These are phyloP conservation scores for Neonectria ditissima DNA, from an alignment of 2,329 filamentous ascomycete species.

Conservation along the genomic window DNA sequence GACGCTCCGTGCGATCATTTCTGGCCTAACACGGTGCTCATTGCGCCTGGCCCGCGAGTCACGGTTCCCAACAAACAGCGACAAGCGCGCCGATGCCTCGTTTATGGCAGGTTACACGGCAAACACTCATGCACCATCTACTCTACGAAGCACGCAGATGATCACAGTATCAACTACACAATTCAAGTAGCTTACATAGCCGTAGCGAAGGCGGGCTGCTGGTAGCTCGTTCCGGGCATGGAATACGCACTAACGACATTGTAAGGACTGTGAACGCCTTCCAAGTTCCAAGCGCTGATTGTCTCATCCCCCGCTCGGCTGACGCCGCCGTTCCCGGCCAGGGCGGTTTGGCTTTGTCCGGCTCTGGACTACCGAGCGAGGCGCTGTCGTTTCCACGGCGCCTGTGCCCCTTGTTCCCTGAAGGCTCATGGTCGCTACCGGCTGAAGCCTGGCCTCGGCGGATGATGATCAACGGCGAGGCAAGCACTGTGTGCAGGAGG, in stretches of 20 bases:
- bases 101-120: constrained; percentile 21
- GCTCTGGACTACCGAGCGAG: constrained; percentile 15
- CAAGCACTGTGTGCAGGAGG: constrained; percentile 19
- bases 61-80: constrained; percentile 31
- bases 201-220: neutral
- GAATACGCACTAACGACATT: neutral
- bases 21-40: constrained; percentile 24
- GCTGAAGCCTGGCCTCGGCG: neutral
- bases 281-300: constrained; percentile 14
- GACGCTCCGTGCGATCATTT: constrained; percentile 35
- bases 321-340: constrained; percentile 24
- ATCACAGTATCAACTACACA: neutral
- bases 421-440: neutral
- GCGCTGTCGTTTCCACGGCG: constrained; percentile 1
- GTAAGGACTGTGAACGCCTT: constrained; percentile 5
- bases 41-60: constrained; percentile 31
- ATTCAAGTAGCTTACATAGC: neutral
- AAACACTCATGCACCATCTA: constrained; percentile 6
- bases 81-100: constrained; percentile 22
- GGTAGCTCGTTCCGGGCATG: neutral
- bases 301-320: constrained; percentile 29
- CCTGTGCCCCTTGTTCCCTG: neutral
- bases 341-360: constrained; percentile 8
- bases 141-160: neutral
- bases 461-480: constrained; percentile 10